Evolutionary conservation across 2,329 filamentous ascomycete genomes (phyloP).

Genomic region (Aspergillus sp.): DNA sequence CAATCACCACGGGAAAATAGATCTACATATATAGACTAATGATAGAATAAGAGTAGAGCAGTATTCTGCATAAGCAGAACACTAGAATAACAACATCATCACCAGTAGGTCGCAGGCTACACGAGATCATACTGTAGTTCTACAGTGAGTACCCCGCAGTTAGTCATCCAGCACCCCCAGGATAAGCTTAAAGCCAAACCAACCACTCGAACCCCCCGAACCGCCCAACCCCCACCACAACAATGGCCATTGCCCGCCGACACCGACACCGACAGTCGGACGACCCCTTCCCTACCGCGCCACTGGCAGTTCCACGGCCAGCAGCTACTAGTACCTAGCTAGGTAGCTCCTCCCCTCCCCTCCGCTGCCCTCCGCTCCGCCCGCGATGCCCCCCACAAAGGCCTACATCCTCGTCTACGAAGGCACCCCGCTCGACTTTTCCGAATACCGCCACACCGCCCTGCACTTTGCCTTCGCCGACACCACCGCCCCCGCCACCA

Average conservation of each 20-base stretch:
- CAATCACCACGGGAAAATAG: too few relatives aligned
- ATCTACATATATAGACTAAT: too few relatives aligned
- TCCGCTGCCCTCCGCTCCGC: not conserved
- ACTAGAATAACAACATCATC: too few relatives aligned
- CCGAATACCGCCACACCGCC: conserved; percentile 31
- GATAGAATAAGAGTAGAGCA: too few relatives aligned
- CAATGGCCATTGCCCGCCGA: not conserved
- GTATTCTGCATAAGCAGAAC: too few relatives aligned
- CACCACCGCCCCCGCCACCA: conserved; percentile 14
- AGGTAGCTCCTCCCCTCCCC: not conserved
- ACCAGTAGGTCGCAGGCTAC: too few relatives aligned
- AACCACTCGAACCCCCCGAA: not conserved
- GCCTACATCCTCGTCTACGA: conserved; percentile 26
- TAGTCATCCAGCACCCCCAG: not conserved
- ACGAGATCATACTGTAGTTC: too few relatives aligned
- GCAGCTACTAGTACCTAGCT: too few relatives aligned
- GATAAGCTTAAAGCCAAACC: not conserved
- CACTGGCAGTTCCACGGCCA: too few relatives aligned
- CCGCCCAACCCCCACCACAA: not conserved
- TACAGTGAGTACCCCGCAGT: not conserved
- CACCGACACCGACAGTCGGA: not conserved
- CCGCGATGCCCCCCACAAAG: conserved; percentile 4
- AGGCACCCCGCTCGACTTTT: conserved; percentile 29
- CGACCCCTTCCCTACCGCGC: not conserved
- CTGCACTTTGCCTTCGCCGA: conserved; percentile 22